A percentile compares a stretch with the other conserved stretches of the same genome.
These are phyloP conservation scores for Rhodosporidiobolus sp. DNA, from an alignment of 768 basidiomycete species.

Conservation along the genomic window DNA sequence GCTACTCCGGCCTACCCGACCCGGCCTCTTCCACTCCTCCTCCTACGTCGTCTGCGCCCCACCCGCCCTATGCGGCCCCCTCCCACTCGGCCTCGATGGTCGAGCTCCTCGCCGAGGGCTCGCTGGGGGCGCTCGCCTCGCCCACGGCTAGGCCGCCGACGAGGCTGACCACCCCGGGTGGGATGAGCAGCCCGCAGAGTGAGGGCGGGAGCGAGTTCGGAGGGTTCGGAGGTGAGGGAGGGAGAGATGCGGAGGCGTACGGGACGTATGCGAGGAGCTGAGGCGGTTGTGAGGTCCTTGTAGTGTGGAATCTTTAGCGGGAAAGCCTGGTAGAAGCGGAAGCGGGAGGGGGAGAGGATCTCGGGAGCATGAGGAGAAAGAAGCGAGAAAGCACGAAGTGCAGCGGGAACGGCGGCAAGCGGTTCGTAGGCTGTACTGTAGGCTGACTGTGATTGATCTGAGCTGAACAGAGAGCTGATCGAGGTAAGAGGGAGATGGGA, in stretches of 20 bases:
- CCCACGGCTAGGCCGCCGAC: not conserved
- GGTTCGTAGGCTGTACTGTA: not conserved
- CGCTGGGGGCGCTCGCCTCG: not conserved
- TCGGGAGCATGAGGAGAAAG: not conserved
- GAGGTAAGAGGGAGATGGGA: too few species aligned
- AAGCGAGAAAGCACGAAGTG: not conserved
- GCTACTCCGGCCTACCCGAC: too few species aligned
- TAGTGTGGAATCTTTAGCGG: not conserved
- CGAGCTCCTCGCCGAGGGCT: not conserved
- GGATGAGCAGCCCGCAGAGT: not conserved
- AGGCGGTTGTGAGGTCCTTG: not conserved
- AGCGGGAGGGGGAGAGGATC: too few species aligned
- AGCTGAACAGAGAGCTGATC: too few species aligned
- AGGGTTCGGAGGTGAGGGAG: not conserved
- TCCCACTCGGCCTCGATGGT: too few species aligned
- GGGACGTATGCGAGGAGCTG: not conserved
- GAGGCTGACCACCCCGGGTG: conserved; percentile 14
- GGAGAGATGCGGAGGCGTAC: not conserved
- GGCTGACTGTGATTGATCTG: too few species aligned
- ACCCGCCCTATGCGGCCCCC: too few species aligned
- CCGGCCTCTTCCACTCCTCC: not conserved
- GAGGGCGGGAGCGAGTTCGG: not conserved
- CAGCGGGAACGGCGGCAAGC: not conserved
- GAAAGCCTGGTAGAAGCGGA: too few species aligned
- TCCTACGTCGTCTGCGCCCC: too few species aligned